A percentile compares a stretch with the other conserved stretches of the same genome.
Conservation (phyloP, 176 grass and related monocot species). For the Themeda triandra region DNA sequence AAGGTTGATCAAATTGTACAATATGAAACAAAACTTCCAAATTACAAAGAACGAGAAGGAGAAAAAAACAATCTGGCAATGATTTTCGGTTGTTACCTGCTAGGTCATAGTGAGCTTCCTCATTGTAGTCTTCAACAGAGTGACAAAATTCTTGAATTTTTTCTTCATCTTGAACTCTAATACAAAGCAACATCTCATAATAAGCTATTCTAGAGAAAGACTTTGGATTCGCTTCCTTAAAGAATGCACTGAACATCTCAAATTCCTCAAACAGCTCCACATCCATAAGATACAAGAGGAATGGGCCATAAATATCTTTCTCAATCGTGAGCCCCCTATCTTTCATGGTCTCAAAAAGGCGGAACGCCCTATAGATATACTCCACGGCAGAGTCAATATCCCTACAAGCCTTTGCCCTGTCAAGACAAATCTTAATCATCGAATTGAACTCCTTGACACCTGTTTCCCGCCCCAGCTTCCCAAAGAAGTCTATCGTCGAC, state of each 20-base stretch:
- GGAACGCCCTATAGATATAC: constrained; percentile 50
- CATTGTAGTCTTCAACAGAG: constrained; percentile 35
- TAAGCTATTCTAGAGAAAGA: constrained; percentile 63
- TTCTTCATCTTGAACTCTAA: constrained; percentile 63
- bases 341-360: constrained; percentile 58
- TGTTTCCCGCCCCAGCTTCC: constrained; percentile 68
- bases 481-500: constrained; percentile 61
- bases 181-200: constrained; percentile 84
- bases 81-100: constrained; percentile 50
- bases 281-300: constrained; percentile 76
- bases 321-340: constrained; percentile 67
- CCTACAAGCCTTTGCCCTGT: constrained; percentile 41
- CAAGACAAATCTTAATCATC: constrained; percentile 58
- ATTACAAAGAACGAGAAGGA: neutral
- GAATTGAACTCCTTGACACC: constrained; percentile 72
- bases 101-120: constrained; percentile 47
- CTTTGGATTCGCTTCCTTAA: constrained; percentile 62
- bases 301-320: constrained; percentile 57
- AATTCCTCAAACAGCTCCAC: constrained; percentile 66
- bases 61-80: constrained; percentile 13
- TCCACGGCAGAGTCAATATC: constrained; percentile 60
- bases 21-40: constrained; percentile 18
- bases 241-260: constrained; percentile 59
- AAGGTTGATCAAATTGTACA: neutral
- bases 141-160: constrained; percentile 61